Percentiles rank a stretch among this genome's conserved stretches.
These are phyloP conservation scores for Planoprotostelium fungivorum DNA, from an alignment of 78 protist species.

Conservation along the genomic window DNA sequence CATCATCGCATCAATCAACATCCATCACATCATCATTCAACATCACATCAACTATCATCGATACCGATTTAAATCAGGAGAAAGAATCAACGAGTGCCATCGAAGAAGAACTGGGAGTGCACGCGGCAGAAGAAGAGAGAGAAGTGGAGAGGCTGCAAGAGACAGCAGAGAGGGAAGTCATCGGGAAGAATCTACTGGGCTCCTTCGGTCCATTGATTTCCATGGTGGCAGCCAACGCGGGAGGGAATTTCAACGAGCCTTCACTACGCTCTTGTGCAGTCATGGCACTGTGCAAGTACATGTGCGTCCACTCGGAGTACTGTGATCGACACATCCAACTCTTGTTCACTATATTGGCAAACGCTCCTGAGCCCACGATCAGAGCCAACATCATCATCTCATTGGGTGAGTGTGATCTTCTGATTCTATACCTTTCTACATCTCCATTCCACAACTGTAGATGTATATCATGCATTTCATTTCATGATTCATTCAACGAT, in stretches of 20 bases:
- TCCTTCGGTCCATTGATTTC: slow-evolving; percentile 44
- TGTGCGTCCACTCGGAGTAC: slow-evolving; percentile 54
- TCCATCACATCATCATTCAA: too few relatives aligned
- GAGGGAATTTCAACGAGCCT: not conserved
- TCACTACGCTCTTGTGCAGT: slow-evolving; percentile 50
- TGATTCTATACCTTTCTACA: slow-evolving; percentile 16
- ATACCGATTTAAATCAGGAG: not conserved
- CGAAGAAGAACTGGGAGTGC: slow-evolving; percentile 68
- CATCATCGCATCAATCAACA: not conserved
- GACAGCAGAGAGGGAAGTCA: slow-evolving; percentile 20
- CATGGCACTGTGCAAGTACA: slow-evolving; percentile 73
- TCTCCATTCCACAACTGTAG: too few relatives aligned
- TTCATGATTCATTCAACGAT: too few relatives aligned
- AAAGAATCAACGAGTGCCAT: slow-evolving; percentile 8
- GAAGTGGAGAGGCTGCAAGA: slow-evolving; percentile 44
- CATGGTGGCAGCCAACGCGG: slow-evolving; percentile 22
- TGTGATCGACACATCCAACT: slow-evolving; percentile 64
- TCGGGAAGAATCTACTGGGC: slow-evolving; percentile 49
- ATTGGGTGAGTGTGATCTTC: slow-evolving; percentile 86
- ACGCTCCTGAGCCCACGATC: slow-evolving; percentile 4
- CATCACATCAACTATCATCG: not conserved
- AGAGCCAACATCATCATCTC: slow-evolving; percentile 82
- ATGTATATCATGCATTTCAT: too few relatives aligned
- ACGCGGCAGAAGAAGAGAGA: slow-evolving; percentile 39
- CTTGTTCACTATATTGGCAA: slow-evolving; percentile 48